These are phyloP conservation scores for Apiospora hydei DNA, from an alignment of 2,329 filamentous ascomycete species.

Conservation along the genomic window DNA sequence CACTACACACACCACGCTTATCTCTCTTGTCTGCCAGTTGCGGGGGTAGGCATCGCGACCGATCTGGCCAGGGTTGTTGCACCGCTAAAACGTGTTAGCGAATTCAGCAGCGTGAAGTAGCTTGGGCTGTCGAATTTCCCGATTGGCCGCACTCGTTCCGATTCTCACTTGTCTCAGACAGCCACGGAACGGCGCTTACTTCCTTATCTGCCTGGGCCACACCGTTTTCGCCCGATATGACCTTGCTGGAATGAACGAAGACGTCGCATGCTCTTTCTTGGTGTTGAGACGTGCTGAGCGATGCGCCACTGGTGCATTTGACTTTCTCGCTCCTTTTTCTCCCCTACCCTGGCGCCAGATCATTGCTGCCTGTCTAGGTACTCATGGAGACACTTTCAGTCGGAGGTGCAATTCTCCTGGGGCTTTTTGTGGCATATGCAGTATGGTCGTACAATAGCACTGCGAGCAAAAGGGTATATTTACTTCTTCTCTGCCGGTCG, in stretches of 20 bases:
- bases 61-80: background rate
- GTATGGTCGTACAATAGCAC: background rate
- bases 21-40: background rate
- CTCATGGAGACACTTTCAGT: background rate
- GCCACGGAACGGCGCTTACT: background rate
- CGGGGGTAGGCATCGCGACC: background rate
- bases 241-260: background rate
- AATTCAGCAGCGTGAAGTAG: background rate
- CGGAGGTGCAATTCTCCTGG: background rate
- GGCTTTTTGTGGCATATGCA: slow-evolving; percentile 3
- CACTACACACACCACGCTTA: background rate
- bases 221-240: background rate
- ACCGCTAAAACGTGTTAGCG: slow-evolving; percentile 6
- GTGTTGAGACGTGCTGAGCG: background rate
- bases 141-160: background rate
- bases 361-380: background rate
- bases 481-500: background rate
- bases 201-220: background rate
- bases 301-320: background rate
- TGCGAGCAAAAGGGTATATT: background rate
- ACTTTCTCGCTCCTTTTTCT: background rate
- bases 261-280: background rate
- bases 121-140: background rate
- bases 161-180: slow-evolving; percentile 3
- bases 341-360: background rate